Evolutionary conservation across 176 grass and related monocot genomes (phyloP).

Genomic region (Hyparrhenia diplandra): DNA sequence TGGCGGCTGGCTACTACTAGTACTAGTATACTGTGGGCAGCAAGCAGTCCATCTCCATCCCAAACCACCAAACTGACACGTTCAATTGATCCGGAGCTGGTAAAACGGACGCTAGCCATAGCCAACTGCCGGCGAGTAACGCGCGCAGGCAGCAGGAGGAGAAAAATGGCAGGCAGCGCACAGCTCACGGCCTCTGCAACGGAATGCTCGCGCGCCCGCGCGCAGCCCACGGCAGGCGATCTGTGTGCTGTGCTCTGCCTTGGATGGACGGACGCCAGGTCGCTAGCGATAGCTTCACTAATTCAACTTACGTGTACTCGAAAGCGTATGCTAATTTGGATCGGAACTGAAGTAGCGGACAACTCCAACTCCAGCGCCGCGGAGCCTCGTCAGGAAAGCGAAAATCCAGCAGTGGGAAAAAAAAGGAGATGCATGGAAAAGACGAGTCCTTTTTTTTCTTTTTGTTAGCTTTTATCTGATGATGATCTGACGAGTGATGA

Average conservation of each 20-base stretch:
- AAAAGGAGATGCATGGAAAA: not conserved
- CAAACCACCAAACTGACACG: too few species aligned
- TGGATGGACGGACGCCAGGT: not conserved
- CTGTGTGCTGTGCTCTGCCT: not conserved
- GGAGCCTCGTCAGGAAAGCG: not conserved
- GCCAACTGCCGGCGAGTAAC: not conserved
- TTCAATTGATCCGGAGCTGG: too few species aligned
- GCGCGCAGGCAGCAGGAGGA: too few species aligned
- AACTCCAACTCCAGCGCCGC: not conserved
- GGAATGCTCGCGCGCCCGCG: not conserved
- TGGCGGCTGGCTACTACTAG: too few species aligned
- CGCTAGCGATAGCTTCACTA: not conserved
- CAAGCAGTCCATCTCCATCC: too few species aligned
- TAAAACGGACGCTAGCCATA: too few species aligned
- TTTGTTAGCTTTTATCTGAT: not conserved
- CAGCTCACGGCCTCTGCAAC: slow-evolving; percentile 12
- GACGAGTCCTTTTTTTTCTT: not conserved
- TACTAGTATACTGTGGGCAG: too few species aligned
- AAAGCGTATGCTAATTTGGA: not conserved
- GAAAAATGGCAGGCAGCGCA: not conserved
- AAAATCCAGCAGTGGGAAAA: not conserved
- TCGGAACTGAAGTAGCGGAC: slow-evolving; percentile 12
- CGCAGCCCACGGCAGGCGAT: not conserved
- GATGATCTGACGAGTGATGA: not conserved
- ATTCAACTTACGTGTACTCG: too few species aligned